Base-by-base conservation (phyloP, 257 asterid species). In the Nemophila menziesii region DNA sequence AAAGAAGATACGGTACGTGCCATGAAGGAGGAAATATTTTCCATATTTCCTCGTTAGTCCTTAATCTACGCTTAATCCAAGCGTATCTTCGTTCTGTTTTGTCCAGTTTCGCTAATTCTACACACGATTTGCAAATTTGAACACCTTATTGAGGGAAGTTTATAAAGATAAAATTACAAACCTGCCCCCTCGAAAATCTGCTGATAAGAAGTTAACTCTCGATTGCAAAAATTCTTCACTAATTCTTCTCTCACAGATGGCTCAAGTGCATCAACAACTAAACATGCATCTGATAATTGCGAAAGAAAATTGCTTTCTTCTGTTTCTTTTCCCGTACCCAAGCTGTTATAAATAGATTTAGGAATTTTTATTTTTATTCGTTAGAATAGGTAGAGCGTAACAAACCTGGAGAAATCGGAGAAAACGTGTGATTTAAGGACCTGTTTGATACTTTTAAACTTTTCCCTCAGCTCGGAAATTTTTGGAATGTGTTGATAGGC, bases 121-220 rank as follows among this genome's bases (percentile, higher is more conserved):
- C 24, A 33, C 55, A 43, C 56, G 38, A 54, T 38, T 62, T 55
- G 39, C n/a, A n/a, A 65, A 39, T 55, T 21, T 41, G 10, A 54
- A 65, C 46, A 29, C n/a, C 46, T 20, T 33, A 45, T 49, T 52
- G 19, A 48, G 39, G 54, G 16, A 33, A 22, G 4, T 16, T 26
- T n/a, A 20, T 19, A 41, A 39, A 49, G n/a, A 43, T 13, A 38
- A 20, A 45, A 21, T 51, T 53, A 71, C 82, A 53, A 46, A 78
- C 97, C 97, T 11, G 97, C 95, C 63, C 97, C 97, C 74, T 87
- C 97, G 73, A 87, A 87, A 65, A 87, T 87, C 71, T 87, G 97
- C 39, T 80, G 93, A 62, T 83, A 87, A 22, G 95, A 83, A 60
- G 92, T 87, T 64, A 87, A 95, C 66, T 87, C 97, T 68, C 92